Base-by-base conservation (phyloP, 1,139 yeast genomes). In the Sugiyamaella paludigena region DNA sequence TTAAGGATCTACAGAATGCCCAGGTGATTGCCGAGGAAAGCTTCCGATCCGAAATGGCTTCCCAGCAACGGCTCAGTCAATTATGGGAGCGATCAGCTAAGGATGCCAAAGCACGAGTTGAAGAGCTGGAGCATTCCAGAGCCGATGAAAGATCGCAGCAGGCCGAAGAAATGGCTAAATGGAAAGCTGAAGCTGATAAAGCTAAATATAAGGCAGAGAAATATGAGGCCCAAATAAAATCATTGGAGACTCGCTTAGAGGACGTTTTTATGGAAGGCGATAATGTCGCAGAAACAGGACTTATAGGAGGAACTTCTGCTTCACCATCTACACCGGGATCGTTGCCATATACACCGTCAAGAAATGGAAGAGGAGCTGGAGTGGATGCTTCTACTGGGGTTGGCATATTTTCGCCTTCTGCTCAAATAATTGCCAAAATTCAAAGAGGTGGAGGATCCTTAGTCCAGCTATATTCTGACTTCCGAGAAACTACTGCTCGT, bases 381-480 rank as follows among this genome's bases (percentile, higher is more conserved):
- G 24, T 19, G 5, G 24, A 19, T 19, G 31, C 47, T 7, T 24
- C 41, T n/a, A 35, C 46, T 7, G 48, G 59, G 8, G 52, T 58
- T 28, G 63, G 59, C 1, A 48, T 67, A 7, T 60, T 75, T 37
- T 71, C 77, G 6, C 75, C 78, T 7, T 66, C 76, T 12, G 78
- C 77, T 1, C 67, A 67, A 45, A 66, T 69, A 24, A 58, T 80
- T 42, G 77, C 83, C 10, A 69, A 75, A 13, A 72, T 72, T 41
- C 71, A 77, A 11, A 71, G 74, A 39, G 83, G 84, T 7, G 73
- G 74, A 4, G 74, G 84, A 29, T 83, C 94, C 0, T 70, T 87
- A 43, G 81, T 87, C 7, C 78, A 87, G 41, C 70, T 86, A 32
- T 81, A 84, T 57, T 68, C 88, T 1, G 95, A 87, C 59, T 80